phyloP scores from a whole-genome alignment of 257 asterid species.

The Datura wrightii region DNA sequence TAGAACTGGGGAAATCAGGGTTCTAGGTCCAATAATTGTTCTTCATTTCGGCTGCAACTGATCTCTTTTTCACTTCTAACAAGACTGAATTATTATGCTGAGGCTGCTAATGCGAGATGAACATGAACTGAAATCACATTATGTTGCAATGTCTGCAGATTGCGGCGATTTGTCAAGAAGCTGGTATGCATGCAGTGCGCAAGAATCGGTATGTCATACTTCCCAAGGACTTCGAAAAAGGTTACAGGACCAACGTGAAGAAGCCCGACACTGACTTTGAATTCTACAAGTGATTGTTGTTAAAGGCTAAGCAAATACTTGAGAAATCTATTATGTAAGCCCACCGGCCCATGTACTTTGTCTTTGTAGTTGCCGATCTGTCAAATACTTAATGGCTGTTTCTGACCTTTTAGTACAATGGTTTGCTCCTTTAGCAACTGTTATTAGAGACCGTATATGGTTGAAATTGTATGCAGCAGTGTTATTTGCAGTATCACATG shows the following conservation, averaged over 20 bases:
- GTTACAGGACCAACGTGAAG: slow-evolving; percentile 83
- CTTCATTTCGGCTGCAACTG: background rate
- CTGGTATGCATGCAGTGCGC: slow-evolving; percentile 95
- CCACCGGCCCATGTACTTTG: background rate
- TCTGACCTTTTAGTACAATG: background rate
- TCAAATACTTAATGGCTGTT: background rate
- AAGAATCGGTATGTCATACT: slow-evolving; percentile 84
- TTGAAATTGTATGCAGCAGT: background rate
- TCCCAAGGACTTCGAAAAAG: slow-evolving; percentile 91
- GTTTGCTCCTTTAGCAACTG: background rate
- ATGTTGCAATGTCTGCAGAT: slow-evolving; percentile 25
- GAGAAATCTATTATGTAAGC: background rate
- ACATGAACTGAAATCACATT: background rate
- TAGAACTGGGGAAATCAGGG: background rate
- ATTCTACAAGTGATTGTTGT: slow-evolving; percentile 55
- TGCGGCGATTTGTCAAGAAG: slow-evolving; percentile 3
- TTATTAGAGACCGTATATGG: background rate
- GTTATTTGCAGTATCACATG: background rate
- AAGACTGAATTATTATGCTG: background rate
- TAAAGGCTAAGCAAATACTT: background rate
- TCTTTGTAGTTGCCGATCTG: background rate
- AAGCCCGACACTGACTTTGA: slow-evolving; percentile 90
- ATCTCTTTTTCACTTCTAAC: background rate
- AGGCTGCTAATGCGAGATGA: background rate
- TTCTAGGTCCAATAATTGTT: background rate